Evolutionary conservation across 2,329 filamentous ascomycete species (phyloP), one percentile per base, ranked within the genome.

Genomic region (Hymenoscyphus albidus): DNA sequence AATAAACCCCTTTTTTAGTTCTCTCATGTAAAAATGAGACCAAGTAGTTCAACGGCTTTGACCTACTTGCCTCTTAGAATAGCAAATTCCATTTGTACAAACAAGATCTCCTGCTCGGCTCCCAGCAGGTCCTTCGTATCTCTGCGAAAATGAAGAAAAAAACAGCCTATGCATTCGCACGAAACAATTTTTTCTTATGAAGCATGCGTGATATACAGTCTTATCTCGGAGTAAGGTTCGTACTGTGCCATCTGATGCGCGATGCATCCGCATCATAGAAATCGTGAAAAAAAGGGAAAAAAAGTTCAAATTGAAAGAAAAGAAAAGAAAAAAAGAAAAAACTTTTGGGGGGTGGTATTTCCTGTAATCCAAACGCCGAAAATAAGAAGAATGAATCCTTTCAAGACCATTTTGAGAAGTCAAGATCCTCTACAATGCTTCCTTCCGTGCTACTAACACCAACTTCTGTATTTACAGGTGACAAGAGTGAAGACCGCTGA

Each of bases 401-500:
- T 72, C 67, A 74, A 57, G 74, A 74, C 75, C 74, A 76, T 63
- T 66, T 70, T 54, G 74, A 76, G 68, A 76, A 76, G 62, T 76
- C 75, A 51, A 76, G 66, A 66, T 62, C 65, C 35, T 73, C 72
- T 44, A 74, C 68, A 63, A 76, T 68, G 55, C 68, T 73, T 39
- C 74, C 74, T 40, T 75, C 72, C 5, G 63, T 64, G 51, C 39
- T 62, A 39, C 62, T 64, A 35, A 56, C 58, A 27, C 68, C 70
- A 32, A 80, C 75, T 72, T 88, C 85, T 1, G 83, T 83, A 63
- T 84, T 83, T 62, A 83, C 82, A 5, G 82, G 80, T 10, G 80
- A 81, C n/a, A 86, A 74, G 68, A 83, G 79, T n/a, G 83, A 86
- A 5, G 83, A 85, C 54, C 85, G 80, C 76, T 88, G 85, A 61